Base-by-base conservation (phyloP, 345 rosid genomes). In the Orychophragmus violaceus region DNA sequence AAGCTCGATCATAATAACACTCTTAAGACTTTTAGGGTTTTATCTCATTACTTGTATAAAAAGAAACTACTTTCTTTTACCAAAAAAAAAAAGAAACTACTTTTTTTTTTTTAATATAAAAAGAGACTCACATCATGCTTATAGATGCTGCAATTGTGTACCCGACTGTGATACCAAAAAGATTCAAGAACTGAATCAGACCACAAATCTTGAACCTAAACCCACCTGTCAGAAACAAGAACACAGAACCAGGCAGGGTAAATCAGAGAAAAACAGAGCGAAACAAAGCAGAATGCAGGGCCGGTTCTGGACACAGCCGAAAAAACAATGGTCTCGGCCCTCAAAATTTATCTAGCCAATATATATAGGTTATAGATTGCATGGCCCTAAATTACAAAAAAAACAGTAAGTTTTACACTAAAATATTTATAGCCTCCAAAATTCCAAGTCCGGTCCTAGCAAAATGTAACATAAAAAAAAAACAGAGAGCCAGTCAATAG, bases 71-170 rank as follows among this genome's bases (percentile, higher is more conserved):
- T 59, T 29, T 3, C 1, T 10, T 25, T 22, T n/a, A n/a, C n/a
- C n/a, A n/a, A n/a, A n/a, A n/a, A n/a, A n/a, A 13, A 63, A 25
- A 18, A 42, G 17, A 62, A 42, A 60, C 19, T 8, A 18, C 16
- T 59, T 29, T 3, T n/a, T n/a, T n/a, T n/a, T n/a, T n/a, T n/a
- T n/a, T n/a, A n/a, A n/a, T n/a, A 35, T 35, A 28, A 52, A 72
- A 27, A 42, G 8, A 22, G 22, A 51, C 86, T 73, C 72, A 81
- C 96, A 83, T 89, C 94, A 85, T 89, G 82, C 91, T 87, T 46
- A 85, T 80, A 32, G 95, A 82, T 22, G 95, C 75, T 52, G 91
- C 97, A 30, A 85, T 90, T 13, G 91, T 90, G 77, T 85, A 90
- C 4, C 97, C 87, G 9, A 90, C 62, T 52, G 86, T 74, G 54